Percentiles rank a stretch among this genome's conserved stretches.
These are phyloP conservation scores for Fusarium pilosicola DNA, from an alignment of 2,329 filamentous ascomycete genomes.

Conservation along the genomic window DNA sequence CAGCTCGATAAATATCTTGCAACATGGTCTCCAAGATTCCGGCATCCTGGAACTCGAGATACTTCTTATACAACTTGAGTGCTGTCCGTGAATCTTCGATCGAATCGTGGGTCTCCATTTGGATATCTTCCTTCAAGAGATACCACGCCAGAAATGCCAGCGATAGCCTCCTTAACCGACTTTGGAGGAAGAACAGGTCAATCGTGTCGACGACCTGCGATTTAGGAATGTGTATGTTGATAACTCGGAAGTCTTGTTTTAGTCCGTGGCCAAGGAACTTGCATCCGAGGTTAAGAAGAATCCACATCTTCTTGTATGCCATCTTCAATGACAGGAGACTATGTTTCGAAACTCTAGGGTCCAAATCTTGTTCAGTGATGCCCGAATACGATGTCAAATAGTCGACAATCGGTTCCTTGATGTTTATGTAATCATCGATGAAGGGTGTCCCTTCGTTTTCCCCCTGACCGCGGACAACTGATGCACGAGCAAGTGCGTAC, in stretches of 20 bases:
- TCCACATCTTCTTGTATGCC: conserved; percentile 98
- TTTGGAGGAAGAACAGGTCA: conserved; percentile 85
- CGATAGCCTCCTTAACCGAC: conserved; percentile 85
- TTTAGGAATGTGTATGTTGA: conserved; percentile 95
- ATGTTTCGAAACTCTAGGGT: conserved; percentile 79
- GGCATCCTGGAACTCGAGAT: conserved; percentile 86
- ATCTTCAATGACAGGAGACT: conserved; percentile 88
- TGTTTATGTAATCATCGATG: conserved; percentile 96
- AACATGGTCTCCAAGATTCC: conserved; percentile 86
- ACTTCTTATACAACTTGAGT: conserved; percentile 87
- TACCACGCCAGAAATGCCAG: conserved; percentile 92
- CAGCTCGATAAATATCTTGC: conserved; percentile 79
- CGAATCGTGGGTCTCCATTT: conserved; percentile 90
- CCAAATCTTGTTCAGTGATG: conserved; percentile 86
- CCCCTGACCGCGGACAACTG: conserved; percentile 84
- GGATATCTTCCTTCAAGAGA: conserved; percentile 92
- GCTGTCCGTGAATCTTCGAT: conserved; percentile 96
- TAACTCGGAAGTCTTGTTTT: conserved; percentile 95
- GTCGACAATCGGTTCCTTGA: conserved; percentile 91
- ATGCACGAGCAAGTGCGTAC: conserved; percentile 91
- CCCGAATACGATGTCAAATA: conserved; percentile 96
- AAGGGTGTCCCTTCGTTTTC: conserved; percentile 84
- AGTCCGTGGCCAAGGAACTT: conserved; percentile 94
- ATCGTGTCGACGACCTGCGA: conserved; percentile 94
- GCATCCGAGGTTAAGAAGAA: conserved; percentile 92